Evolutionary conservation across 83 land plant species (phyloP).

Genomic region (Picea mariana): DNA sequence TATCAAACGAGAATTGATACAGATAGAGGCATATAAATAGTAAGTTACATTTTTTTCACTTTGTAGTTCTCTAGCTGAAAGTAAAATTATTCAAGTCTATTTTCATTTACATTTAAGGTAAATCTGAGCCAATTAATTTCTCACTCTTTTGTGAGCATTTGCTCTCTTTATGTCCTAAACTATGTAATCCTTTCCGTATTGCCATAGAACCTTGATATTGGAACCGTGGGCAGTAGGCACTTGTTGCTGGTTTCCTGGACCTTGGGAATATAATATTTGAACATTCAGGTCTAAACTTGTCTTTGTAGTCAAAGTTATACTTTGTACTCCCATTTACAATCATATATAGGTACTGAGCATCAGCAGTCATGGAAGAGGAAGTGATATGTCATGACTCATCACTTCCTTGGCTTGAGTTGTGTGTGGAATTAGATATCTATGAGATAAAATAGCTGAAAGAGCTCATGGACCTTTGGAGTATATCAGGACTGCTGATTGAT

Average conservation of each 20-base stretch:
- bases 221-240: background rate
- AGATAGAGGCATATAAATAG: background rate
- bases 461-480: background rate
- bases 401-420: background rate
- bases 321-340: background rate
- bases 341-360: background rate
- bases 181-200: background rate
- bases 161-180: background rate
- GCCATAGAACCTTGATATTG: background rate
- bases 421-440: background rate
- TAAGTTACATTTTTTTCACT: background rate
- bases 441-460: background rate
- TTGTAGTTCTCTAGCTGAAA: background rate
- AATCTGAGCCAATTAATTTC: background rate
- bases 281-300: background rate
- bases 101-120: background rate
- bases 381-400: background rate
- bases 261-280: background rate
- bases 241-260: background rate
- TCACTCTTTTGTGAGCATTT: background rate
- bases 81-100: background rate
- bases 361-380: background rate
- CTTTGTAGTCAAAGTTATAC: background rate
- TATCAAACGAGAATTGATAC: background rate
- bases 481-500: background rate